Percentiles rank a stretch among this genome's conserved stretches.
Evolutionary conservation across 805 yeast genomes (phyloP).

Genomic region (Ogataea allantospora): DNA sequence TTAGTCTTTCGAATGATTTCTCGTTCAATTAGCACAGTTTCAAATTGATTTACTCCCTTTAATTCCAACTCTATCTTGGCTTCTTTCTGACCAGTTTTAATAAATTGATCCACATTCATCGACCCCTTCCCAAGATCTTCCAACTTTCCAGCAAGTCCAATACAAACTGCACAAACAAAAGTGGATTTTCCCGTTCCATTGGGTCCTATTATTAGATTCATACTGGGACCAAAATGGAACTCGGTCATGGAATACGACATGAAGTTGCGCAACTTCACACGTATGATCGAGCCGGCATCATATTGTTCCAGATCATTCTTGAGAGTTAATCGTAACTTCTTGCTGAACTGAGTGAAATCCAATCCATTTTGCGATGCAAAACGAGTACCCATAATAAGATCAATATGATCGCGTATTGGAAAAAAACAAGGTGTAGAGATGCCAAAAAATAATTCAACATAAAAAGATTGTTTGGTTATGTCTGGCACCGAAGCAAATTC

Average conservation of each 20-base stretch:
- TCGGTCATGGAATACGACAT: slow-evolving; percentile 69
- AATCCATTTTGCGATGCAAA: slow-evolving; percentile 12
- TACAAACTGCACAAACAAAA: slow-evolving; percentile 85
- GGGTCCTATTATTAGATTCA: slow-evolving; percentile 93
- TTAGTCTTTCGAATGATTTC: slow-evolving; percentile 41
- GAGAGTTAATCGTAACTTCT: slow-evolving; percentile 17
- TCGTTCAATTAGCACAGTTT: slow-evolving; percentile 42
- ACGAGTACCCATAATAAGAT: slow-evolving; percentile 11
- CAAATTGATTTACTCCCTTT: slow-evolving; percentile 36
- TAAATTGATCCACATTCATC: slow-evolving; percentile 59
- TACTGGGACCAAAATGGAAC: slow-evolving; percentile 73
- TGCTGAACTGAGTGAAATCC: slow-evolving; percentile 16
- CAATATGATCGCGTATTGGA: slow-evolving; percentile 2
- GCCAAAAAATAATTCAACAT: background rate
- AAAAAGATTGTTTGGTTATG: background rate
- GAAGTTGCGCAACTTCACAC: slow-evolving; percentile 57
- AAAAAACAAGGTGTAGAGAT: slow-evolving; percentile 1
- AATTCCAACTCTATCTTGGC: slow-evolving; percentile 52
- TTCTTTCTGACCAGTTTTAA: slow-evolving; percentile 59
- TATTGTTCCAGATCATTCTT: slow-evolving; percentile 30
- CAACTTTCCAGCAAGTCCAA: slow-evolving; percentile 81
- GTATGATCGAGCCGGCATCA: slow-evolving; percentile 46
- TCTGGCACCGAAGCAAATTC: slow-evolving; percentile 9
- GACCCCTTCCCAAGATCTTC: slow-evolving; percentile 69
- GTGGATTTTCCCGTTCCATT: slow-evolving; percentile 97